Evolutionary conservation across 345 rosid genomes (phyloP), one percentile per base, ranked within the genome.

Genomic region (Geranium rotundifolium): DNA sequence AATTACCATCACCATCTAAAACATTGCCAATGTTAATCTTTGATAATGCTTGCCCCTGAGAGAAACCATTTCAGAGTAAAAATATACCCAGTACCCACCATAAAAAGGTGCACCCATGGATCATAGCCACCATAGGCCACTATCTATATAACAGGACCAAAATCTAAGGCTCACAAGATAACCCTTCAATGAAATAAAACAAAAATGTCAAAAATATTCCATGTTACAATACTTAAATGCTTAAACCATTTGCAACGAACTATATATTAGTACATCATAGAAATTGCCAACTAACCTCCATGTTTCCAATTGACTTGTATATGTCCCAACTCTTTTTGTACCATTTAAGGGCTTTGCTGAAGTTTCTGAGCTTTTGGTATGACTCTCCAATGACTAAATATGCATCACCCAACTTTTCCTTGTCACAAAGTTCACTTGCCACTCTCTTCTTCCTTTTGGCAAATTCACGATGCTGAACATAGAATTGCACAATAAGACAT

Each of bases 1-100:
- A 90, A 65, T 88, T 82, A 56, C 92, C 97, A 34, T 70, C 70
- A 66, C 73, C 75, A 80, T 93, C 97, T 82, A 86, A 70, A 61
- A 76, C 79, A 70, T 77, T 75, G 64, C 99, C 99, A 17, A 90
- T 85, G 67, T 79, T 85, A 59, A 86, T 85, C 79, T 86, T 93
- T 64, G 89, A 86, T 37, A 86, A 62, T 58, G 92, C 96, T 77
- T 86, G 96, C 69, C 99, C 99, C 97, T 93, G 79, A 74, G 78
- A 66, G 56, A 29, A 59, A 76, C 62, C 19, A 66, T 58, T 54
- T 61, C 34, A n/a, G 19, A 60, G 69, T 74, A 67, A 75, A 71
- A 31, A 56, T 52, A 27, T 71, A 61, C 16, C 50, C 30, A 66
- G 27, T 0, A 2, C 27, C 60, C 63, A 59, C 58, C 57, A 71